Evolutionary conservation across 2,329 filamentous ascomycete species (phyloP).

Genomic region (Hypomyces perniciosus): DNA sequence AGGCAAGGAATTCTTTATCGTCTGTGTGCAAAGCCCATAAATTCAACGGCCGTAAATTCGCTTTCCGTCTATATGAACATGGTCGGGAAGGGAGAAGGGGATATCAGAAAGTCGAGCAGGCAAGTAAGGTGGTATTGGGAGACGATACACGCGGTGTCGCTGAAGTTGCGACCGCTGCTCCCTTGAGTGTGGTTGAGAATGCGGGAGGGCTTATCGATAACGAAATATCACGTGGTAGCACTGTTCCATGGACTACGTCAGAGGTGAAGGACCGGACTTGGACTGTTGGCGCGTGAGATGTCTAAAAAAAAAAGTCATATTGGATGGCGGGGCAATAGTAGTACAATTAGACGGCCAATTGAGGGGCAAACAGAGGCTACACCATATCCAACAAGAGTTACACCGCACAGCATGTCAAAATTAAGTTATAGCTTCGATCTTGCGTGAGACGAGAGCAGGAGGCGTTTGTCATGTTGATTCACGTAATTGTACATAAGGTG

Average conservation of each 20-base stretch:
- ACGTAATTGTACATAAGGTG: too few relatives aligned
- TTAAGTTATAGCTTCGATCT: background rate
- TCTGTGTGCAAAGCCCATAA: slow-evolving; percentile 7
- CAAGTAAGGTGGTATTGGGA: too few relatives aligned
- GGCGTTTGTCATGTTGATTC: background rate
- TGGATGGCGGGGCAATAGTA: background rate
- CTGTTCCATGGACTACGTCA: background rate
- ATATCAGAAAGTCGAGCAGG: background rate
- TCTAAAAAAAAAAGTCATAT: background rate
- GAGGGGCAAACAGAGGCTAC: slow-evolving; percentile 17
- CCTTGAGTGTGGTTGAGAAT: slow-evolving; percentile 2
- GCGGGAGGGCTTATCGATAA: slow-evolving; percentile 11
- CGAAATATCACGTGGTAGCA: slow-evolving; percentile 4
- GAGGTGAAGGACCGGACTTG: background rate
- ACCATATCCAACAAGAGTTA: background rate
- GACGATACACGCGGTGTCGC: too few relatives aligned
- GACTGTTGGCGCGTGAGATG: background rate
- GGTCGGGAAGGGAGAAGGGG: background rate
- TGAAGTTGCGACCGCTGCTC: background rate
- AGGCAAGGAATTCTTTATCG: background rate
- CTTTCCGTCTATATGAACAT: slow-evolving; percentile 8
- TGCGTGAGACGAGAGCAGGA: too few relatives aligned
- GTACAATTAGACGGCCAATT: slow-evolving; percentile 13
- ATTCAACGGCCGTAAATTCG: background rate
- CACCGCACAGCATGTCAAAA: background rate